A percentile compares a stretch with the other conserved stretches of the same genome.
Evolutionary conservation across 2,329 filamentous ascomycete genomes (phyloP).

Genomic region (Pseudocercospora musae): DNA sequence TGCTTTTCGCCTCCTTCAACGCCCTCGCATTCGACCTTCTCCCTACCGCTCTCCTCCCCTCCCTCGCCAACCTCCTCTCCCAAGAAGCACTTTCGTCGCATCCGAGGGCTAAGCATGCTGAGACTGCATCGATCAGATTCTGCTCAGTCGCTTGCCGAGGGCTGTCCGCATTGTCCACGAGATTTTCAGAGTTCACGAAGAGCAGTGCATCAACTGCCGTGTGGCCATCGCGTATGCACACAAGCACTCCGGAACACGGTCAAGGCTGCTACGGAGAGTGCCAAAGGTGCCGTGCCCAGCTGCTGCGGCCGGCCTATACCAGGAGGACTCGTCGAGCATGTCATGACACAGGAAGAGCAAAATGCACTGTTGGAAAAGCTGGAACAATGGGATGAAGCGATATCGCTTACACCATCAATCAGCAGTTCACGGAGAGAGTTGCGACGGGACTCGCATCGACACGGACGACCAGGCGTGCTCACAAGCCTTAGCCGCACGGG

Average conservation of each 20-base stretch:
- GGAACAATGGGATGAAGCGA: constrained; percentile 33
- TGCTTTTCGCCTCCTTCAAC: constrained; percentile 32
- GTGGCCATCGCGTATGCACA: constrained; percentile 36
- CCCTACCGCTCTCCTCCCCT: constrained; percentile 29
- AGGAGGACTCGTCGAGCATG: constrained; percentile 38
- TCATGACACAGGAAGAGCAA: constrained; percentile 40
- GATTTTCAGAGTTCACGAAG: constrained; percentile 26
- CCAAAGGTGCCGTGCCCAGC: constrained; percentile 36
- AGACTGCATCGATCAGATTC: constrained; percentile 29
- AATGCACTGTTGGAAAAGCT: constrained; percentile 33
- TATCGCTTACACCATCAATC: constrained; percentile 18
- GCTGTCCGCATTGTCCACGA: constrained; percentile 35
- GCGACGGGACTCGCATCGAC: constrained; percentile 4
- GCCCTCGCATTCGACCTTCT: constrained; percentile 33
- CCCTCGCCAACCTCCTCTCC: constrained; percentile 28
- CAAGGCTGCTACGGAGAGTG: constrained; percentile 34
- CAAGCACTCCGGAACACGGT: constrained; percentile 35
- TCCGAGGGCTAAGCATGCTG: constrained; percentile 35
- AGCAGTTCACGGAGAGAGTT: constrained; percentile 17
- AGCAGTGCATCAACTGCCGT: constrained; percentile 34
- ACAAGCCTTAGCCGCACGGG: constrained; percentile 13
- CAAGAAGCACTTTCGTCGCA: constrained; percentile 33
- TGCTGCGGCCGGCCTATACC: constrained; percentile 43
- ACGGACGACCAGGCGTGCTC: constrained; percentile 1
- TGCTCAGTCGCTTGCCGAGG: constrained; percentile 22